Evolutionary conservation across 1,139 yeast species (phyloP).

Genomic region (Wickerhamomyces sp.): DNA sequence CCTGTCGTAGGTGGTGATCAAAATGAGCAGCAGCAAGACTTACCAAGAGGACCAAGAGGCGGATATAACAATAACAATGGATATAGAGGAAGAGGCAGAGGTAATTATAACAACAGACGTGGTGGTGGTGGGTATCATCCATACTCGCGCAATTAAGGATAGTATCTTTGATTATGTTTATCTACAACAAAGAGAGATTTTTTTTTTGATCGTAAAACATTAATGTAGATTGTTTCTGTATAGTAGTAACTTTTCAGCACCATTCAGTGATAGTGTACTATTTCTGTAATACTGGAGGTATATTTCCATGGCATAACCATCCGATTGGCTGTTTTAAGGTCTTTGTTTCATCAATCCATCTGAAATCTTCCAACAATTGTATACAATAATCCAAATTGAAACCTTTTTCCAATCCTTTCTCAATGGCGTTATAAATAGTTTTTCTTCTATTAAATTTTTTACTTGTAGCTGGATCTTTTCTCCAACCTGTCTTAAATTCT

Average conservation of each 20-base stretch:
- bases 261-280: background rate
- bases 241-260: background rate
- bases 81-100: conserved; percentile 22
- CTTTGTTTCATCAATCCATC: conserved; percentile 29
- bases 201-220: no score
- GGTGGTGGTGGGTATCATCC: conserved; percentile 29
- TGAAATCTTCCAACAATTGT: conserved; percentile 31
- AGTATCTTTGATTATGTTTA: no score
- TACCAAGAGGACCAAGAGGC: conserved; percentile 34
- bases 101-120: conserved; percentile 24
- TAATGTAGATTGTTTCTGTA: no score
- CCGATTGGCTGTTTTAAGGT: conserved; percentile 36
- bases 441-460: conserved; percentile 36
- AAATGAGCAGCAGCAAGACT: conserved; percentile 6
- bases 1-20: background rate
- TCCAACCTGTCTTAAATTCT: conserved; percentile 36
- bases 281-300: conserved; percentile 17
- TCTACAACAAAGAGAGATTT: no score
- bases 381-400: conserved; percentile 30
- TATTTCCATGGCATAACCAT: conserved; percentile 33
- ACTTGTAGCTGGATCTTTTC: conserved; percentile 36
- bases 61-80: conserved; percentile 19
- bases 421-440: conserved; percentile 36
- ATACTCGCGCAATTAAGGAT: conserved; percentile 18
- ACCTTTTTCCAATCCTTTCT: conserved; percentile 31